These are phyloP conservation scores for Sarocladium brachiariae DNA, from an alignment of 2,329 filamentous ascomycete species.

Conservation along the genomic window DNA sequence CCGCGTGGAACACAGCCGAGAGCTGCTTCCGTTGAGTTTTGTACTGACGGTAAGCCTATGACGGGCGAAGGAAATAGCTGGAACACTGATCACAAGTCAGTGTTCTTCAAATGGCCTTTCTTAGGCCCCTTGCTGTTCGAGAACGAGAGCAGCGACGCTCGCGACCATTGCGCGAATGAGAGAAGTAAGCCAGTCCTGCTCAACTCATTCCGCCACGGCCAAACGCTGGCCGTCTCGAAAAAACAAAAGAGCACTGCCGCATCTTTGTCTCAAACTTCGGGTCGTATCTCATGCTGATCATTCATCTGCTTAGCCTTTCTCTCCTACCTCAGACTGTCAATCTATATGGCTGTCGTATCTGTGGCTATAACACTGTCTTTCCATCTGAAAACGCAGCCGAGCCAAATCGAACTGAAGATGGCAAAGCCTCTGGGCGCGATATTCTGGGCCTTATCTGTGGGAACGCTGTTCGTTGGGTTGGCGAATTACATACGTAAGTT, in stretches of 20 bases:
- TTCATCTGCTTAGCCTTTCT: slow-evolving; percentile 55
- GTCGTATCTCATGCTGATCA: background rate
- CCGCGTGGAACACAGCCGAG: too few relatives aligned
- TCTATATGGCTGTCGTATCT: slow-evolving; percentile 86
- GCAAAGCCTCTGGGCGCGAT: slow-evolving; percentile 77
- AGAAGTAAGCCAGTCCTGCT: slow-evolving; percentile 54
- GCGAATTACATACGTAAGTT: slow-evolving; percentile 75
- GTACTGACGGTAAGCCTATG: too few relatives aligned
- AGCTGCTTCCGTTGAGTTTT: too few relatives aligned
- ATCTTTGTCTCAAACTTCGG: background rate
- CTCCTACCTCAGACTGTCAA: slow-evolving; percentile 79
- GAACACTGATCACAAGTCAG: slow-evolving; percentile 22
- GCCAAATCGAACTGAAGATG: slow-evolving; percentile 64
- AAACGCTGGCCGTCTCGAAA: too few relatives aligned
- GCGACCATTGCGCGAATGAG: slow-evolving; percentile 76
- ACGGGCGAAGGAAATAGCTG: too few relatives aligned
- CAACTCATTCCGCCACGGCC: too few relatives aligned
- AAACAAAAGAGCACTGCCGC: too few relatives aligned
- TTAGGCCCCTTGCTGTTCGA: slow-evolving; percentile 65
- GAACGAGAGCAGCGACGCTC: slow-evolving; percentile 66
- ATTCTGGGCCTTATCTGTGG: slow-evolving; percentile 77
- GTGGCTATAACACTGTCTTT: slow-evolving; percentile 91
- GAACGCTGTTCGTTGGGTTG: slow-evolving; percentile 70
- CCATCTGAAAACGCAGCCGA: slow-evolving; percentile 71
- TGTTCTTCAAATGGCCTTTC: slow-evolving; percentile 56